A percentile compares a stretch with the other conserved stretches of the same genome.
Evolutionary conservation across 2,329 filamentous ascomycete genomes (phyloP).

Genomic region (Fonsecaea nubica): DNA sequence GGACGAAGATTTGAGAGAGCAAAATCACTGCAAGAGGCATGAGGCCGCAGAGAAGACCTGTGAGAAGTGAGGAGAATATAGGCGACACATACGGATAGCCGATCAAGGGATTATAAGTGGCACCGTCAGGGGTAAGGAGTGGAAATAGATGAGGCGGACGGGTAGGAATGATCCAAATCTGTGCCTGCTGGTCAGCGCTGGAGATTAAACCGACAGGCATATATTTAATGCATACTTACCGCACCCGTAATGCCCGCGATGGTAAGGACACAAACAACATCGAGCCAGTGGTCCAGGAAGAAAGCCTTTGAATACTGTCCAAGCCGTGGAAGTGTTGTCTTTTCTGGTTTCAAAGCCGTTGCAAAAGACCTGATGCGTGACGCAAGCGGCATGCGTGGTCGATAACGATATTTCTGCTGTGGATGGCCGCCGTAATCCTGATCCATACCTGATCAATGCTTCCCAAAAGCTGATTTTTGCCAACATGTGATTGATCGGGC

Average conservation of each 20-base stretch:
- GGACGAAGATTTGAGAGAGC: slow-evolving; percentile 30
- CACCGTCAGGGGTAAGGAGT: slow-evolving; percentile 20
- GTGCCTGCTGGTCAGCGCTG: not conserved
- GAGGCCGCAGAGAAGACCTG: slow-evolving; percentile 28
- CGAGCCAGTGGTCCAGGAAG: slow-evolving; percentile 25
- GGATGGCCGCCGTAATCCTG: not conserved
- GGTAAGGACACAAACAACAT: slow-evolving; percentile 18
- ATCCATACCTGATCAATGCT: not conserved
- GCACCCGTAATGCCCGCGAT: slow-evolving; percentile 14
- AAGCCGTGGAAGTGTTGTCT: slow-evolving; percentile 7
- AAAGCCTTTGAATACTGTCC: slow-evolving; percentile 21
- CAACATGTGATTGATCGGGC: not conserved
- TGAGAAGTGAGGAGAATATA: slow-evolving; percentile 27
- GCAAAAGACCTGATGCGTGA: not conserved
- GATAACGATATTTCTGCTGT: not conserved
- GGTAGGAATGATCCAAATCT: slow-evolving; percentile 24
- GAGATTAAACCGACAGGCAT: not conserved
- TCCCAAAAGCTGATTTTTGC: not conserved
- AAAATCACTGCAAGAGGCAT: slow-evolving; percentile 33
- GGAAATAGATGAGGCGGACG: slow-evolving; percentile 26
- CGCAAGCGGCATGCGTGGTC: not conserved
- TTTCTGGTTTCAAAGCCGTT: slow-evolving; percentile 11
- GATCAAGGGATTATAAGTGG: slow-evolving; percentile 28
- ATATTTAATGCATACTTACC: slow-evolving; percentile 12
- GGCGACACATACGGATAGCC: slow-evolving; percentile 34